Base-by-base conservation (phyloP, 1,284 basidiomycete species). In the Testicularia cyperi region DNA sequence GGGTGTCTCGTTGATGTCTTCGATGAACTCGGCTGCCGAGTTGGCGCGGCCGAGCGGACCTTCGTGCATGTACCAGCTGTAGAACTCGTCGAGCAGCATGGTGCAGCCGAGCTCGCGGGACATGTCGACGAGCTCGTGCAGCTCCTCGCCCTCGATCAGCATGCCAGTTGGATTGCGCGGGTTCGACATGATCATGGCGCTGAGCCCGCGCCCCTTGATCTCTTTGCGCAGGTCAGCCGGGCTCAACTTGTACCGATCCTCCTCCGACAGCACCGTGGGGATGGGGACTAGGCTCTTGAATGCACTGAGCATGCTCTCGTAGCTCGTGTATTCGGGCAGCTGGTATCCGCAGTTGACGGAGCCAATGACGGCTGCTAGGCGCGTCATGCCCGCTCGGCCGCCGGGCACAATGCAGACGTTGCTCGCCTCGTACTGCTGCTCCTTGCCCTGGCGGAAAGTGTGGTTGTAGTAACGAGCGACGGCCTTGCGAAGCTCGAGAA, bases 81-180 rank as follows among this genome's bases (percentile, higher is more conserved):
- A 92, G 78, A 91, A 90, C 81, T 94, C 90, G 74, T 94, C 90
- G 24, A 94, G 82, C 60, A 95, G 84, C 37, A 92, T 72, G 6
- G 91, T 94, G 4, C 86, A 88, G 5, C 79, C 78, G 81, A 83
- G 68, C 84, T 87, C 60, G 29, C 84, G 81, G 38, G 85, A 82
- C 26, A 92, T 79, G 6, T 81, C 73, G 6, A 92, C 90, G 10
- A 96, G 83, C 35, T 87, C 83, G 66, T 87, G 83, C 45, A 96
- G 82, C 13, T 92, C 87, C 13, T 88, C 80, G 13, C 88, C 90
- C 60, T 65, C 42, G 31, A 72, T 65, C 16, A 72, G 80, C 65
- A 92, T 90, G 9, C 92, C 91, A 1, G 92, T 95, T 1, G 92
- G 90, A 72, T 92, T 92, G 47, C 90, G 84, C 12, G 90, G 90